These are phyloP conservation scores for Neofusicoccum sp. DNA, from an alignment of 2,329 filamentous ascomycete genomes.

Conservation along the genomic window DNA sequence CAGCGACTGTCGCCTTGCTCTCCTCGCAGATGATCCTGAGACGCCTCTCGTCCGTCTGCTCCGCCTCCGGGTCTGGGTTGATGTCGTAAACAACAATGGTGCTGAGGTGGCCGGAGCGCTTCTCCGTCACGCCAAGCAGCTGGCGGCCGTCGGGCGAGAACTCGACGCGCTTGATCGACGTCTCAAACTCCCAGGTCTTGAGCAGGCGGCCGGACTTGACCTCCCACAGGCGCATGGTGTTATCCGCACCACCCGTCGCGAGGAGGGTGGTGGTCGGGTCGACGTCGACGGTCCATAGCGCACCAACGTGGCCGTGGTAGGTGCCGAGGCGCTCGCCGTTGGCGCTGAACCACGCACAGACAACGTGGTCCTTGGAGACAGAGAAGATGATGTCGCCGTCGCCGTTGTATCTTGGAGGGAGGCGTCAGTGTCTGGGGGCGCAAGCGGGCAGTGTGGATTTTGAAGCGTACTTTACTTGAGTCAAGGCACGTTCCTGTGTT, in stretches of 20 bases:
- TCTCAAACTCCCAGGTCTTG: conserved; percentile 97
- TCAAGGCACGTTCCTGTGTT: conserved; percentile 79
- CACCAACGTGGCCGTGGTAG: conserved; percentile 95
- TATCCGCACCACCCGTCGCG: conserved; percentile 94
- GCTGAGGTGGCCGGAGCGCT: conserved; percentile 94
- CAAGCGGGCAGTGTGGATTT: neutral
- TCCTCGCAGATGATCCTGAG: conserved; percentile 85
- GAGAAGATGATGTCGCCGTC: conserved; percentile 98
- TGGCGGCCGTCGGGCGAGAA: conserved; percentile 92
- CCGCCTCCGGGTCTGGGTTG: conserved; percentile 74
- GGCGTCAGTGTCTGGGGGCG: neutral
- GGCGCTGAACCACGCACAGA: conserved; percentile 95
- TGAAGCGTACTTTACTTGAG: conserved; percentile 76
- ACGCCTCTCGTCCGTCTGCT: conserved; percentile 79
- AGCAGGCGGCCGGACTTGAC: conserved; percentile 87
- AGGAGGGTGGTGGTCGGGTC: conserved; percentile 89
- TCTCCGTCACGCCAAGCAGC: conserved; percentile 93
- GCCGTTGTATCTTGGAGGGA: conserved; percentile 41
- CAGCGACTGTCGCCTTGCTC: conserved; percentile 95
- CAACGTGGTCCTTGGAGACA: conserved; percentile 91
- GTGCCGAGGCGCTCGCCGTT: conserved; percentile 97
- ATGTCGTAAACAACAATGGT: conserved; percentile 93
- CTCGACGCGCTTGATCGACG: conserved; percentile 95
- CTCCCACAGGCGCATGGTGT: conserved; percentile 97
- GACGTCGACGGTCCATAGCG: conserved; percentile 97